Evolutionary conservation across 371 early-diverging fungal species (phyloP), one percentile per base, ranked within the genome.

Genomic region (Parasitella parasitica): DNA sequence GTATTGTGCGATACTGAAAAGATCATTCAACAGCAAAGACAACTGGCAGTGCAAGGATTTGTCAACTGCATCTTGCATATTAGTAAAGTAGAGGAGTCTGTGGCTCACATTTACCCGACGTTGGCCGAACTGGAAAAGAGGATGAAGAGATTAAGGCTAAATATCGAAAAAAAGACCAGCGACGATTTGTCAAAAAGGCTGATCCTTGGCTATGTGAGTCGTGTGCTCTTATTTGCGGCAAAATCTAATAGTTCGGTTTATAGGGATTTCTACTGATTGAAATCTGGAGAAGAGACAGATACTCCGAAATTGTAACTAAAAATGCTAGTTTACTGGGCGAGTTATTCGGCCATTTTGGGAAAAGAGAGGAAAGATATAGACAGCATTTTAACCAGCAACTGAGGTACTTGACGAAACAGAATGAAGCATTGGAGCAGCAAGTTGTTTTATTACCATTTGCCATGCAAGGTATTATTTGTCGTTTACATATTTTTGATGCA

Each of bases 261-360:
- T 59, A 69, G 69, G 69, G 69, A n/a, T 8, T 60, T 9, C 34
- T 64, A 6, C 30, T 69, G 22, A 60, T 59, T 36, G 69, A 69
- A 43, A 16, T 64, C 48, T 69, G 69, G 69, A 50, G 69, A 39
- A 59, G 69, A 41, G 60, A 60, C 24, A 51, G 48, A 51, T 69
- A 69, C 34, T 28, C 64, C 35, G 53, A 69, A 50, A 64, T 69
- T 63, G n/a, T 36, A 27, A 56, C 2, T 4, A 54, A 54, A 54
- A 49, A 49, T 49, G 34, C 59, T 24, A 38, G 18, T 13, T 28
- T 46, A 48, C 38, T 46, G 51, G 30, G 54, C 7, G n/a, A 26
- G 27, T 54, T 61, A 13, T 61, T 61, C 57, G 9, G 38, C 13
- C 57, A 69, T 38, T 64, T 69, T 59, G 55, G 54, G 26, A 46